phyloP scores from a whole-genome alignment of 2,329 filamentous ascomycete species.

The Sclerotinia minor region DNA sequence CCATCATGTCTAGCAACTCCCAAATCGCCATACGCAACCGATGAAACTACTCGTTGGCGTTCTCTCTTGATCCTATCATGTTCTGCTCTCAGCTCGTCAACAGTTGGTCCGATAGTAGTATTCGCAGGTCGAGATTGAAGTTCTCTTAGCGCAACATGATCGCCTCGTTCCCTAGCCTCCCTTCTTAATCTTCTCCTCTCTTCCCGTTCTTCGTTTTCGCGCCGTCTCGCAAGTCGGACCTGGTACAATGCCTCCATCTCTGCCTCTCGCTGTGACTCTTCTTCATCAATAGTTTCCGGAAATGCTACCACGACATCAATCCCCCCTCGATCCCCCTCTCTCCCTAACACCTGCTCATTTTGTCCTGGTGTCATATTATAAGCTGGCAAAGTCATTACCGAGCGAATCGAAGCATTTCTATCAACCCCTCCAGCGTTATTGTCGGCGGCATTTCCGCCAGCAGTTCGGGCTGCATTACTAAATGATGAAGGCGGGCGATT shows the following conservation, averaged over 20 bases:
- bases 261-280: slow-evolving; percentile 76
- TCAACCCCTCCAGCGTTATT: slow-evolving; percentile 54
- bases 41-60: slow-evolving; percentile 68
- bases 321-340: slow-evolving; percentile 87
- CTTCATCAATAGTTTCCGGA: slow-evolving; percentile 73
- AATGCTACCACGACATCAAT: slow-evolving; percentile 89
- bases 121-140: slow-evolving; percentile 57
- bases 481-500: slow-evolving; percentile 27
- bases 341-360: slow-evolving; percentile 78
- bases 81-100: slow-evolving; percentile 59
- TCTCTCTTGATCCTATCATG: slow-evolving; percentile 58
- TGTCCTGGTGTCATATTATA: slow-evolving; percentile 74
- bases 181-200: slow-evolving; percentile 67
- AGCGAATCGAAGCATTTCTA: slow-evolving; percentile 81
- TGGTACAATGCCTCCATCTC: slow-evolving; percentile 95
- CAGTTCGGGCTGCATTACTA: slow-evolving; percentile 24
- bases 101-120: slow-evolving; percentile 46
- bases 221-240: slow-evolving; percentile 75
- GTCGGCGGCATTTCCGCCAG: slow-evolving; percentile 17
- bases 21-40: slow-evolving; percentile 74
- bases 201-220: slow-evolving; percentile 75
- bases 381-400: slow-evolving; percentile 89
- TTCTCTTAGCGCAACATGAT: slow-evolving; percentile 66
- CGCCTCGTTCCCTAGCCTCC: slow-evolving; percentile 71
- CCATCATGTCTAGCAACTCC: slow-evolving; percentile 78